Percentiles rank a stretch among this genome's conserved stretches.
These are phyloP conservation scores for Cutaneotrichosporon cavernicola DNA, from an alignment of 1,284 basidiomycete genomes.

Conservation along the genomic window DNA sequence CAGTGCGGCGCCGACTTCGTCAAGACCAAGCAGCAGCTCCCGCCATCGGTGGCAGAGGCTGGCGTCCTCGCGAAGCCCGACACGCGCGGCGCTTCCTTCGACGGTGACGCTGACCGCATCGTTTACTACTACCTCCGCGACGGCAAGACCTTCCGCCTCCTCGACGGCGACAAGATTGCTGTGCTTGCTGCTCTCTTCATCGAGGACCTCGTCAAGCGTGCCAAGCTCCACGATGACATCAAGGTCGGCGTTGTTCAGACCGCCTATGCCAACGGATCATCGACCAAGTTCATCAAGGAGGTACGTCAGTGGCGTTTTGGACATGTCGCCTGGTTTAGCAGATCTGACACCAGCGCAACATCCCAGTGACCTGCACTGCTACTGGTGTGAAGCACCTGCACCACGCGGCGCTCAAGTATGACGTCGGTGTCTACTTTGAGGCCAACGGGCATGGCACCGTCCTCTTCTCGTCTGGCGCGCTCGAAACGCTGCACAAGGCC, in stretches of 20 bases:
- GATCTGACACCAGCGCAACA: constrained; percentile 36
- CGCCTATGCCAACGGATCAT: constrained; percentile 96
- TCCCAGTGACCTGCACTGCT: constrained; percentile 91
- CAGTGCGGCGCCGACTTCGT: constrained; percentile 95
- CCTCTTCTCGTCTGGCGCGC: constrained; percentile 77
- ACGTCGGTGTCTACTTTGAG: constrained; percentile 98
- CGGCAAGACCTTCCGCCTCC: constrained; percentile 72
- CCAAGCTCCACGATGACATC: constrained; percentile 64
- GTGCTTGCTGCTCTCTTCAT: constrained; percentile 91
- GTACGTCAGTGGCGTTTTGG: constrained; percentile 55
- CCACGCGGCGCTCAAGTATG: constrained; percentile 90
- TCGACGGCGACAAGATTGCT: constrained; percentile 99
- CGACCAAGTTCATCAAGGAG: constrained; percentile 84
- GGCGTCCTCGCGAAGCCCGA: constrained; percentile 63
- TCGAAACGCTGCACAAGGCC: constrained; percentile 62
- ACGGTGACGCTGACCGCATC: constrained; percentile 96
- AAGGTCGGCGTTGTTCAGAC: constrained; percentile 95
- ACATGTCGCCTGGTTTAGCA: not conserved
- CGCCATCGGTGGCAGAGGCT: constrained; percentile 55
- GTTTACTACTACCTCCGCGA: constrained; percentile 85
- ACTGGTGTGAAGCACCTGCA: constrained; percentile 99
- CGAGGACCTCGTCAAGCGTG: constrained; percentile 79
- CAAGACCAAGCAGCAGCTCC: constrained; percentile 85
- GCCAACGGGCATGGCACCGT: constrained; percentile 99
- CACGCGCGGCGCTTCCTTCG: constrained; percentile 85